Evolutionary conservation across 306 rosid species (phyloP).

Genomic region (Morella rubra): DNA sequence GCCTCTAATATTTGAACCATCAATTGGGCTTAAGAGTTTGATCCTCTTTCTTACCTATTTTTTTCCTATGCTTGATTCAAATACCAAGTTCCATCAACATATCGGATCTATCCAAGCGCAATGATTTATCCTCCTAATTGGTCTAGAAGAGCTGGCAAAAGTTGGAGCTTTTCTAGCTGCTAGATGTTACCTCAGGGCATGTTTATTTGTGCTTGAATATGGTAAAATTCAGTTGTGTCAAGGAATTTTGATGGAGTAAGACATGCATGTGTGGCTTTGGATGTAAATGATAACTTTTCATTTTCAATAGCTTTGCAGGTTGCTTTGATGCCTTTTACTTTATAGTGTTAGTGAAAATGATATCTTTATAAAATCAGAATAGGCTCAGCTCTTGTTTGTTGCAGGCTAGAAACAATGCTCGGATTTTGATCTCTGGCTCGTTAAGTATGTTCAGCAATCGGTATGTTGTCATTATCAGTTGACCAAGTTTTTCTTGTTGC

Average conservation of each 20-base stretch:
- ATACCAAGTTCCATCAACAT: not conserved
- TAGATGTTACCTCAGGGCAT: not conserved
- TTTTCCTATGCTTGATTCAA: not conserved
- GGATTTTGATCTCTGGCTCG: constrained; percentile 90
- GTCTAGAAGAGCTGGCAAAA: no score
- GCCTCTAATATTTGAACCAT: not conserved
- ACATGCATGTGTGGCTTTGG: not conserved
- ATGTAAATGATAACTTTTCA: not conserved
- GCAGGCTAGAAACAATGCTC: constrained; percentile 98
- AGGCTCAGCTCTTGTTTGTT: constrained; percentile 11
- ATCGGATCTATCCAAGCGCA: not conserved
- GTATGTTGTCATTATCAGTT: constrained; percentile 40
- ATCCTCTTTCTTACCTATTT: not conserved
- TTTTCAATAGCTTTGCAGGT: constrained; percentile 7
- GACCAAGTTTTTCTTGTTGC: constrained; percentile 14
- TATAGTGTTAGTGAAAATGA: constrained; percentile 4
- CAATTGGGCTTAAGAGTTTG: not conserved
- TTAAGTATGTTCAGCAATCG: constrained; percentile 78
- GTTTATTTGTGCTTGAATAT: not conserved
- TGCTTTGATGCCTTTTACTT: constrained; percentile 19
- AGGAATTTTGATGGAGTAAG: not conserved
- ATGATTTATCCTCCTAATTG: not conserved
- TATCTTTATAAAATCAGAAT: not conserved
- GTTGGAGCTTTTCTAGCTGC: not conserved
- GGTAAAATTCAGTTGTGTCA: not conserved